A percentile compares a stretch with the other conserved stretches of the same genome.
Evolutionary conservation across 2,329 filamentous ascomycete species (phyloP).

Genomic region (Macrophomina pseudophaseolina): DNA sequence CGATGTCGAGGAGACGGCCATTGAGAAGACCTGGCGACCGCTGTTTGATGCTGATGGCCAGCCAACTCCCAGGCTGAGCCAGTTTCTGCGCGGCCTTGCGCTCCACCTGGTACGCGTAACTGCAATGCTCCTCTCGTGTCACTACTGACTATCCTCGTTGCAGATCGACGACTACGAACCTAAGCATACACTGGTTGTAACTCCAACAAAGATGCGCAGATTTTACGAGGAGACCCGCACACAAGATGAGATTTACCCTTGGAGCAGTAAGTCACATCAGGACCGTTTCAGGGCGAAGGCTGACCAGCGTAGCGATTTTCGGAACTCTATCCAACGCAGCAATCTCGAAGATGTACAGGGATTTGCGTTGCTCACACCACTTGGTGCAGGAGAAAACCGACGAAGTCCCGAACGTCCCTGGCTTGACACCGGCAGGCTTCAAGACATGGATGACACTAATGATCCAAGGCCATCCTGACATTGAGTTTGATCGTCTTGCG

Average conservation of each 20-base stretch:
- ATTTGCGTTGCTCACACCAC: constrained; percentile 55
- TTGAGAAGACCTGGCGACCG: constrained; percentile 75
- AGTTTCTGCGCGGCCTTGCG: constrained; percentile 76
- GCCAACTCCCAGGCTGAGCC: constrained; percentile 70
- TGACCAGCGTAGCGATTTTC: constrained; percentile 44
- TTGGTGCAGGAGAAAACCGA: constrained; percentile 46
- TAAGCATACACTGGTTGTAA: constrained; percentile 71
- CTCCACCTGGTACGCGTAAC: constrained; percentile 67
- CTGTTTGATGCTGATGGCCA: constrained; percentile 72
- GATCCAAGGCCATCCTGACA: constrained; percentile 76
- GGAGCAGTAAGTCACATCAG: constrained; percentile 60
- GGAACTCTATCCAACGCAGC: constrained; percentile 47
- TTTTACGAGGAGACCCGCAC: constrained; percentile 74
- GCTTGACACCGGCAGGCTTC: constrained; percentile 54
- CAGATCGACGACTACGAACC: constrained; percentile 74
- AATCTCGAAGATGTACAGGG: constrained; percentile 53
- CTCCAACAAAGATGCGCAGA: constrained; percentile 73
- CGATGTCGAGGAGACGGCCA: constrained; percentile 44
- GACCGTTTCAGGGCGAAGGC: neutral
- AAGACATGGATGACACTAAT: constrained; percentile 71
- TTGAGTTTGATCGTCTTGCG: constrained; percentile 72
- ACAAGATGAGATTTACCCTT: constrained; percentile 69
- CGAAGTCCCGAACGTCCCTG: constrained; percentile 47
- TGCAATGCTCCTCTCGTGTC: neutral
- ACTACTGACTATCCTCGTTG: neutral